Evolutionary conservation across 441 rosid genomes (phyloP), one percentile per base, ranked within the genome.

Genomic region (Hypseocharis bilobata): DNA sequence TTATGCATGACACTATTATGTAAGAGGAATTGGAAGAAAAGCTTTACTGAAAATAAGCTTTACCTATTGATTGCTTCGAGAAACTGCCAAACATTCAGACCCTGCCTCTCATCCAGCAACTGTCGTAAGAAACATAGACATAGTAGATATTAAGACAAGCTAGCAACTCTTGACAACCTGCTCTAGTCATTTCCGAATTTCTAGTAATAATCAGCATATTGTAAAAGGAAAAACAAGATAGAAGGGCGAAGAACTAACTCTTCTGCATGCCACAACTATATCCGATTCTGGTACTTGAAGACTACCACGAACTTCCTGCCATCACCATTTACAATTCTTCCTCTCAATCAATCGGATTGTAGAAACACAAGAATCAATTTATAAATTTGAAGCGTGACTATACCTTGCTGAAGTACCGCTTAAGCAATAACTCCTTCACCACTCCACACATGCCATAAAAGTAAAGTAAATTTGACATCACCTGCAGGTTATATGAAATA

Each of bases 341-440:
- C 59, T 72, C 22, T 63, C 28, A 64, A 58, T 47, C 13, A 42
- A 65, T 58, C 30, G 32, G 14, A 61, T 54, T 54, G 16, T 54
- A 0, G 6, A 25, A 13, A 23, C 23, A 8, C 29, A 52, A 22
- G 23, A 22, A 23, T 8, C 58, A 13, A 52, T 23, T 52, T 52
- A 22, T 25, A 10, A 54, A 3, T 29, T 54, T 25, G 11, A 54
- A 25, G 17, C 59, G 3, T 16, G 56, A 68, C 32, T 22, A 63
- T 84, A 92, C 98, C 97, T 90, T 90, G 76, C 97, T 87, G 77
- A 90, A 92, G 79, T 85, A 92, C 61, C 97, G 86, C 69, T 90
- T 89, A 22, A 92, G 82, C 68, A 92, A 83, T 51, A 84, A 77
- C 72, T 90, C 98, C 73, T 90, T 90, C 65, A 87, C 89, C 80